Evolutionary conservation across 2,329 filamentous ascomycete genomes (phyloP).

Genomic region (Trichoderma oligosporum): DNA sequence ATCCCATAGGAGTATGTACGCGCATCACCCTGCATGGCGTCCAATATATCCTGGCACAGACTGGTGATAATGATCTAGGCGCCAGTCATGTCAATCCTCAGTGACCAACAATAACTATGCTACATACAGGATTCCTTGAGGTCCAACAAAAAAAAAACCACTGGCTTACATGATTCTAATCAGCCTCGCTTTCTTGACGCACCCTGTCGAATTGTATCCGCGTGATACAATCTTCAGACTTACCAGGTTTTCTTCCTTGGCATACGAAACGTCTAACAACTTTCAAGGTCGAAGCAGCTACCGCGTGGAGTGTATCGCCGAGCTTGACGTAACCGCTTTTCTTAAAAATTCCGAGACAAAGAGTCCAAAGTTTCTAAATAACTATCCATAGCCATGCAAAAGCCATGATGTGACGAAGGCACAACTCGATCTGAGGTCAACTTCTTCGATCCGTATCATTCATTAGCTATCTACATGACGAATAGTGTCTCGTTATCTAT

Average conservation of each 20-base stretch:
- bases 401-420: background rate
- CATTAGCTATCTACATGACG: too few relatives aligned
- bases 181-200: slow-evolving; percentile 6
- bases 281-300: background rate
- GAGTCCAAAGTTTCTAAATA: background rate
- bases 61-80: slow-evolving; percentile 4
- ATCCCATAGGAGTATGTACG: background rate
- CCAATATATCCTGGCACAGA: background rate
- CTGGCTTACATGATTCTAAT: background rate
- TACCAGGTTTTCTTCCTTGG: background rate
- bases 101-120: slow-evolving; percentile 6
- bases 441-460: background rate
- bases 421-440: background rate
- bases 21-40: background rate
- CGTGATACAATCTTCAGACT: slow-evolving; percentile 4
- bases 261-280: slow-evolving; percentile 2
- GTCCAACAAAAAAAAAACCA: background rate
- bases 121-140: background rate
- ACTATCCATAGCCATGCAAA: background rate
- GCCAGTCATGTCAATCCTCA: background rate
- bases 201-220: slow-evolving; percentile 15
- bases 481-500: too few relatives aligned
- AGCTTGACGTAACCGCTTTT: slow-evolving; percentile 8
- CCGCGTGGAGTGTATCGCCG: background rate
- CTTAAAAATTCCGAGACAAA: slow-evolving; percentile 8